A percentile compares a stretch with the other conserved stretches of the same genome.
These are phyloP conservation scores for Choiromyces venosus DNA, from an alignment of 495 filamentous ascomycete species.

Conservation along the genomic window DNA sequence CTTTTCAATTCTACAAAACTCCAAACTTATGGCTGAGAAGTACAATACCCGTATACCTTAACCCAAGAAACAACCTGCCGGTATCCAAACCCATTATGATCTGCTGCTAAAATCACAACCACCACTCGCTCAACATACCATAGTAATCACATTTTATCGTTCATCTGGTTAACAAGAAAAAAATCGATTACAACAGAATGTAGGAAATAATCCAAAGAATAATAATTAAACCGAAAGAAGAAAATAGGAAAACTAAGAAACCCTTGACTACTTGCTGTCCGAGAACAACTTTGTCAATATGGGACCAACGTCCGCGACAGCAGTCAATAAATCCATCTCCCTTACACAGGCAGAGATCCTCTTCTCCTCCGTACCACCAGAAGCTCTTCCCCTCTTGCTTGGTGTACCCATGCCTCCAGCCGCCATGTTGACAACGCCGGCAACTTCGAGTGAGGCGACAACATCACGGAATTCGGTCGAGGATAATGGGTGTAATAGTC, in stretches of 20 bases:
- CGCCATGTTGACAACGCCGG: constrained; percentile 66
- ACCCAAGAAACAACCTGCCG: not conserved
- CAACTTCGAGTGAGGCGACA: constrained; percentile 76
- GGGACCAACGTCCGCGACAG: constrained; percentile 61
- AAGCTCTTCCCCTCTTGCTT: constrained; percentile 52
- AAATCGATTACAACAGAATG: not conserved
- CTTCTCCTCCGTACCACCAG: constrained; percentile 56
- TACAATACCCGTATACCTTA: not conserved
- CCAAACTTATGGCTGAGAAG: not conserved
- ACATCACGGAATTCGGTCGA: constrained; percentile 91
- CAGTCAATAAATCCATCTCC: constrained; percentile 66
- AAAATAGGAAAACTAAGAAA: not conserved
- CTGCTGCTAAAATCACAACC: not conserved
- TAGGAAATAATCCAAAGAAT: not conserved
- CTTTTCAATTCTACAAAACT: not conserved
- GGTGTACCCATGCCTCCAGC: constrained; percentile 53
- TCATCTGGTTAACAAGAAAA: not conserved
- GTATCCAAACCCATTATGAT: not conserved
- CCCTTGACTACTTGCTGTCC: not conserved
- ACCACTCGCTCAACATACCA: not conserved
- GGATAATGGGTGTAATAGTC: constrained; percentile 77
- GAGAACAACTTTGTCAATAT: constrained; percentile 33
- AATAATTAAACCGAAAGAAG: not conserved
- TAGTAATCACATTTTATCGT: not conserved
- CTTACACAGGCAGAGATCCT: constrained; percentile 70